Evolutionary conservation across 306 rosid species (phyloP).

Genomic region (Sicyos edulis): DNA sequence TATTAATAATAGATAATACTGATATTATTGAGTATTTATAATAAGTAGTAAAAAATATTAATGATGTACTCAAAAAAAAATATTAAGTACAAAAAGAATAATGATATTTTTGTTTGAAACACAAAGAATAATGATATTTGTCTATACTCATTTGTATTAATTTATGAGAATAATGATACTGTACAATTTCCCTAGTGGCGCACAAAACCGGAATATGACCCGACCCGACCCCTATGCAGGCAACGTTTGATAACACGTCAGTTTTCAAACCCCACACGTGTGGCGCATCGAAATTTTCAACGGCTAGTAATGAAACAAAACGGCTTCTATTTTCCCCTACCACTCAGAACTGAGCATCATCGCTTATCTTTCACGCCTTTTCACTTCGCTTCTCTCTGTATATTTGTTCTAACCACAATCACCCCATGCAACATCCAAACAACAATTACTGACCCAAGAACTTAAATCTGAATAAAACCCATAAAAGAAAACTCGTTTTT

Average conservation of each 20-base stretch:
- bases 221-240: background rate
- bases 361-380: background rate
- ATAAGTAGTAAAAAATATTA: too few species aligned
- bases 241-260: background rate
- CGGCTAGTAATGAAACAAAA: constrained; percentile 76
- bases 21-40: too few species aligned
- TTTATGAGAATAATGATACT: too few species aligned
- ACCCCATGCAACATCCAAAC: constrained; percentile 24
- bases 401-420: background rate
- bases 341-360: constrained; percentile 21
- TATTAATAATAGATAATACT: too few species aligned
- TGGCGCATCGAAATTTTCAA: constrained; percentile 26
- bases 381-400: background rate
- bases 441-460: background rate
- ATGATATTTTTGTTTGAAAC: too few species aligned
- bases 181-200: too few species aligned
- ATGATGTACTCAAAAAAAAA: too few species aligned
- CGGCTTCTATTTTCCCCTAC: constrained; percentile 41
- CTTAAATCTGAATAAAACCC: background rate
- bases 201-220: background rate
- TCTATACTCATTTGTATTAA: too few species aligned
- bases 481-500: background rate
- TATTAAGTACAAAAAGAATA: too few species aligned
- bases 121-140: too few species aligned
- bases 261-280: background rate